A percentile compares a stretch with the other conserved stretches of the same genome.
phyloP scores from a whole-genome alignment of 148 eudicot species.

The Camellia sinensis region DNA sequence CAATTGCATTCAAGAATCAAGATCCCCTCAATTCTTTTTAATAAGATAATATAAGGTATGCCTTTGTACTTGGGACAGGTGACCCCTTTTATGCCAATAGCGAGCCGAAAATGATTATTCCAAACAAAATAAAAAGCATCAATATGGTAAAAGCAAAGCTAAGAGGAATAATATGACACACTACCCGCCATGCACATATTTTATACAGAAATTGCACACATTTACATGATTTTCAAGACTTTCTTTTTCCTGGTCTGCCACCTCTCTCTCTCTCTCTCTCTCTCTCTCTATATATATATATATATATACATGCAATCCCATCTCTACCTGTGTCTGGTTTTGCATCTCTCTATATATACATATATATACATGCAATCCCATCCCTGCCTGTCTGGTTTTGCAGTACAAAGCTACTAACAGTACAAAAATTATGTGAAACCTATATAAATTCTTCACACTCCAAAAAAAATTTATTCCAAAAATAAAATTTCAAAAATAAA shows the following conservation, averaged over 20 bases:
- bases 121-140: background rate
- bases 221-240: background rate
- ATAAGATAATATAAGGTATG: background rate
- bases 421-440: too few species aligned
- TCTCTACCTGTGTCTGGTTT: background rate
- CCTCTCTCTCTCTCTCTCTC: background rate
- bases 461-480: too few species aligned
- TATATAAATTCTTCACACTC: too few species aligned
- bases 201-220: background rate
- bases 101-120: background rate
- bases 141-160: background rate
- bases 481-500: too few species aligned
- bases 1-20: background rate
- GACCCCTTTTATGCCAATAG: background rate
- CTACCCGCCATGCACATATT: conserved; percentile 7
- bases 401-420: too few species aligned
- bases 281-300: background rate
- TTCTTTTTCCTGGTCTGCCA: background rate
- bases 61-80: background rate
- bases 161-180: background rate
- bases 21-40: background rate
- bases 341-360: background rate
- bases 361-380: too few species aligned
- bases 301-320: too few species aligned
- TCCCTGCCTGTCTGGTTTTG: too few species aligned